Percentiles rank a stretch among this genome's conserved stretches.
phyloP scores from a whole-genome alignment of 176 grass and related monocot genomes.

The Avena insularis region DNA sequence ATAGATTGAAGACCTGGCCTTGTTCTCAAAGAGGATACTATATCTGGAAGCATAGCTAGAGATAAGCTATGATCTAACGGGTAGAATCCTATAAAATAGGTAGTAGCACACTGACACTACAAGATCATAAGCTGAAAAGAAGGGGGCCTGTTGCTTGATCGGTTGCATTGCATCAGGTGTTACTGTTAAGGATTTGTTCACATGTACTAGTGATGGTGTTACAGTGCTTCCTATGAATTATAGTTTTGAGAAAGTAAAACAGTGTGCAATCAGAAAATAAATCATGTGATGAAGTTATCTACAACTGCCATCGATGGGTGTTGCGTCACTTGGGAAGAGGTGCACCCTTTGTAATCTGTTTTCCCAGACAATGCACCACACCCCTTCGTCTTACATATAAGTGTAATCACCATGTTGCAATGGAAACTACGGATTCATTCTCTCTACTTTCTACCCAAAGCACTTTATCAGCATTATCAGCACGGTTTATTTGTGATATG shows the following conservation, averaged over 20 bases:
- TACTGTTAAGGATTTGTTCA: background rate
- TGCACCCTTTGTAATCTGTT: background rate
- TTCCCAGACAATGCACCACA: background rate
- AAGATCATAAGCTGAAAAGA: too few species aligned
- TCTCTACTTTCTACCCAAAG: too few species aligned
- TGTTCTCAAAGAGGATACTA: background rate
- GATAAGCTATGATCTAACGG: background rate
- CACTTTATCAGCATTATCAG: too few species aligned
- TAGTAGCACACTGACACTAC: background rate
- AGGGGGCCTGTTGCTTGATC: too few species aligned
- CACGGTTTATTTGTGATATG: background rate
- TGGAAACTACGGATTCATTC: too few species aligned
- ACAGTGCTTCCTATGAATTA: background rate
- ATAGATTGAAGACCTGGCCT: background rate
- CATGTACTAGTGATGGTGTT: background rate
- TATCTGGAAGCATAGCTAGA: background rate
- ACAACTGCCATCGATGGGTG: too few species aligned
- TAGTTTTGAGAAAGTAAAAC: background rate
- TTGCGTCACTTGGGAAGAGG: too few species aligned
- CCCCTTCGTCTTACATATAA: background rate
- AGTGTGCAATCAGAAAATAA: background rate
- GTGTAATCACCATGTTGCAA: background rate
- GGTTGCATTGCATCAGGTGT: slow-evolving; percentile 1
- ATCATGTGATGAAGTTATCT: background rate
- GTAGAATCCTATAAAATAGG: background rate